Evolutionary conservation across 306 rosid genomes (phyloP).

Genomic region (Echinosophora koreensis): DNA sequence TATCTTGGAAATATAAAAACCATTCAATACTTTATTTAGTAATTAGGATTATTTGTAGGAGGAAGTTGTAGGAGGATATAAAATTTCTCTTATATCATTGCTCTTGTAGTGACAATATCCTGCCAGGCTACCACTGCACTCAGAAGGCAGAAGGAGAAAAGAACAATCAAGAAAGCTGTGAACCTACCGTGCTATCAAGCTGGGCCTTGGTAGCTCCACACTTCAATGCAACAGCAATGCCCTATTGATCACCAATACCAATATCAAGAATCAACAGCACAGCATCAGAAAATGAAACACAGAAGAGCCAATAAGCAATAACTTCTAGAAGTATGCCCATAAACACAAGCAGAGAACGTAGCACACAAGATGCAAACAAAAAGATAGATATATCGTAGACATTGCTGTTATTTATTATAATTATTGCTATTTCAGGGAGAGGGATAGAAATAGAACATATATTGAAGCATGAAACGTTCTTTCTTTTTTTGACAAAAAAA

Average conservation of each 20-base stretch:
- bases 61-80: too few relatives aligned
- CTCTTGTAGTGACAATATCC: neutral
- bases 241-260: constrained; percentile 59
- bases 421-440: neutral
- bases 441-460: constrained; percentile 5
- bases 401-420: neutral
- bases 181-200: constrained; percentile 91
- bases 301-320: constrained; percentile 25
- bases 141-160: constrained; percentile 12
- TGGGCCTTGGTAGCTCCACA: constrained; percentile 97
- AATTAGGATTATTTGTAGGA: too few relatives aligned
- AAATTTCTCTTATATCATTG: neutral
- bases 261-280: constrained; percentile 25
- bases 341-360: neutral
- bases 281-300: neutral
- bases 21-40: too few relatives aligned
- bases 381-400: constrained; percentile 3
- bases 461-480: neutral
- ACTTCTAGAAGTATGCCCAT: neutral
- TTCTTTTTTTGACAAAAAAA: neutral
- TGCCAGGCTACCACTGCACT: neutral
- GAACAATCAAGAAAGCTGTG: constrained; percentile 23
- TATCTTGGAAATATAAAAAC: too few relatives aligned
- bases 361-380: constrained; percentile 9
- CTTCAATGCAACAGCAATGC: constrained; percentile 87